Percentiles rank a stretch among this genome's conserved stretches.
These are phyloP conservation scores for Penicillium brasilianum DNA, from an alignment of 2,329 filamentous ascomycete species.

Conservation along the genomic window DNA sequence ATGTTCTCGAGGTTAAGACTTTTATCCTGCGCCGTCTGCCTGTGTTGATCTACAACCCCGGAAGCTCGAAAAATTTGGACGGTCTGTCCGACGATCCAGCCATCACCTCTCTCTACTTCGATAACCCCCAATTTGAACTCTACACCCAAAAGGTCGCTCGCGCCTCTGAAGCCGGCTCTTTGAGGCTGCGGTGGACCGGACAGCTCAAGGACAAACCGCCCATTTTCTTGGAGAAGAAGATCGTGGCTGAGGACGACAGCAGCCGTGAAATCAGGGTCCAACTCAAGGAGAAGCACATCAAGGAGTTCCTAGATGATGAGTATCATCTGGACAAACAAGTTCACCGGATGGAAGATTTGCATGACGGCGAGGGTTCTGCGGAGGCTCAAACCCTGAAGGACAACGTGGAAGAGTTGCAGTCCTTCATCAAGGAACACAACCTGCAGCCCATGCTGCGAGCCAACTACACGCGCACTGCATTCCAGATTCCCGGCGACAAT, in stretches of 20 bases:
- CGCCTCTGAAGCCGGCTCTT: slow-evolving; percentile 74
- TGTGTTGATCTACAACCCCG: slow-evolving; percentile 89
- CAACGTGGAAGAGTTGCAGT: slow-evolving; percentile 77
- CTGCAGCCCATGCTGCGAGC: slow-evolving; percentile 86
- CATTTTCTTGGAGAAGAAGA: slow-evolving; percentile 88
- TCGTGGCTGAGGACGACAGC: slow-evolving; percentile 73
- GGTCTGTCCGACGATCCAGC: slow-evolving; percentile 79
- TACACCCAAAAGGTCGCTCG: slow-evolving; percentile 85
- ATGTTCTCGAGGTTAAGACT: slow-evolving; percentile 95
- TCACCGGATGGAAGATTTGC: slow-evolving; percentile 79
- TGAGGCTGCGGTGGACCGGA: slow-evolving; percentile 91
- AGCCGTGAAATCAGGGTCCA: slow-evolving; percentile 80
- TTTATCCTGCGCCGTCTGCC: slow-evolving; percentile 89
- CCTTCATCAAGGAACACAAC: slow-evolving; percentile 75
- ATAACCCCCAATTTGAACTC: slow-evolving; percentile 81
- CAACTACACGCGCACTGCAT: slow-evolving; percentile 92
- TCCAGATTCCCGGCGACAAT: slow-evolving; percentile 93
- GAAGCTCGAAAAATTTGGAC: slow-evolving; percentile 79
- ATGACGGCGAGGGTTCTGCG: slow-evolving; percentile 65
- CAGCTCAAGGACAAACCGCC: slow-evolving; percentile 78
- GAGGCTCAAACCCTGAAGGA: slow-evolving; percentile 72
- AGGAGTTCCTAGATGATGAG: slow-evolving; percentile 81
- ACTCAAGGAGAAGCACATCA: slow-evolving; percentile 94
- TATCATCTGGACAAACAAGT: slow-evolving; percentile 93
- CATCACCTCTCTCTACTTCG: slow-evolving; percentile 95